phyloP scores from a whole-genome alignment of 345 rosid species.

The Draba incana region DNA sequence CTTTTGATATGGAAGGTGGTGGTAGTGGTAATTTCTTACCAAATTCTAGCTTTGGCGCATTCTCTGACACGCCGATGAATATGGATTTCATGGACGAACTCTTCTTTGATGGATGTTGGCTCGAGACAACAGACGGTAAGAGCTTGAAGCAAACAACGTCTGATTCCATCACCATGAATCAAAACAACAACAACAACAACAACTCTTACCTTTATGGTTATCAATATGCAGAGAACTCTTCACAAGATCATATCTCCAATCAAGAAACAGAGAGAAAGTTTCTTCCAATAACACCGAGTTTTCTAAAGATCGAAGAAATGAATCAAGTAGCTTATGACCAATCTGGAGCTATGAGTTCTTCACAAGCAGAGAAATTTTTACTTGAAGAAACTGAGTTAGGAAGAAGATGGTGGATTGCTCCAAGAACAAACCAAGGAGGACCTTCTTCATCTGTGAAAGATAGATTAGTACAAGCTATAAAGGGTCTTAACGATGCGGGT shows the following conservation, averaged over 20 bases:
- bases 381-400: slow-evolving; percentile 51
- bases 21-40: slow-evolving; percentile 47
- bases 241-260: slow-evolving; percentile 41
- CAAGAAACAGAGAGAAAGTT: slow-evolving; percentile 42
- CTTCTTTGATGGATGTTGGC: slow-evolving; percentile 82
- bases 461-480: slow-evolving; percentile 61
- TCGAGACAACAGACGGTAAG: slow-evolving; percentile 64
- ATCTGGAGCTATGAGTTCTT: slow-evolving; percentile 37
- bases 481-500: slow-evolving; percentile 55
- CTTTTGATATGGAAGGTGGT: slow-evolving; percentile 43
- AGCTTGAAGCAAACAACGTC: slow-evolving; percentile 47
- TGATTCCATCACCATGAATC: slow-evolving; percentile 46
- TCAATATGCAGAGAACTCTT: slow-evolving; percentile 45
- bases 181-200: slow-evolving; percentile 36
- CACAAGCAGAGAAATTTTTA: slow-evolving; percentile 43
- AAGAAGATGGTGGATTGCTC: slow-evolving; percentile 71
- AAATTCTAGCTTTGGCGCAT: slow-evolving; percentile 48
- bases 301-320: slow-evolving; percentile 37
- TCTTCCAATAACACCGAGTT: slow-evolving; percentile 31
- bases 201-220: slow-evolving; percentile 39
- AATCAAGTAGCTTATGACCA: slow-evolving; percentile 33
- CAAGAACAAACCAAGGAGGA: slow-evolving; percentile 44
- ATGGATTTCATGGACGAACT: slow-evolving; percentile 91
- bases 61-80: slow-evolving; percentile 64
- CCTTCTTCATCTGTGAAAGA: slow-evolving; percentile 59